Base-by-base conservation (phyloP, 2,329 filamentous ascomycete species). In the Hymenoscyphus repandus region DNA sequence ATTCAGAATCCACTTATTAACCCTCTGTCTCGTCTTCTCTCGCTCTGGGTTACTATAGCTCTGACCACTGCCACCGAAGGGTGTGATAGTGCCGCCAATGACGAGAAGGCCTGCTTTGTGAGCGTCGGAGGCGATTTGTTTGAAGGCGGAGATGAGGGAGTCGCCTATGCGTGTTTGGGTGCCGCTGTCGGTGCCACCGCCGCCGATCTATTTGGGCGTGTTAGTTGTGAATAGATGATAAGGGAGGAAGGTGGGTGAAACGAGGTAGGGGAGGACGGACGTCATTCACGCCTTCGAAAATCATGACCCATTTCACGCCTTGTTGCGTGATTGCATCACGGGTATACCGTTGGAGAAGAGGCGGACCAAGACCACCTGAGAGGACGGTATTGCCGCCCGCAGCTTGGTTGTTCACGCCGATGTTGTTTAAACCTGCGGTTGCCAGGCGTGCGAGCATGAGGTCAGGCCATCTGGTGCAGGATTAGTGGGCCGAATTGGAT, bases 201-300 rank as follows among this genome's bases (percentile, higher is more conserved):
- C 69, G 5, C 83, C 83, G 50, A 88, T 85, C 42, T 44, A 30
- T 11, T 12, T 12, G 30, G 4, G 7, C 4, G 22, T 27, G 30
- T 44, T 34, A 44, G 42, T 17, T 1, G 10, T 27, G 22, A 31
- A 7, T 27, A 27, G 22, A 27, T 7, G 22, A 9, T 3, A 37
- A 17, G 34, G 34, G 31, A 30, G 20, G 9, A 15, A 13, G 18
- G 40, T 27, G 40, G 6, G 11, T 10, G 27, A 30, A 15, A 44
- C 13, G 13, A 30, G 12, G 22, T 10, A 33, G 27, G 22, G 41
- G 30, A 27, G 5, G 30, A 44, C 27, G 13, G 12, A 47, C 22
- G 59, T 87, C 83, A 60, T 86, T 86, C 20, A 87, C 81, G 18
- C 83, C 83, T 63, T 85, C 80, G 62, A 85, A 87, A 33, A 87